Evolutionary conservation across 2,329 filamentous ascomycete genomes (phyloP), one percentile per base, ranked within the genome.

Genomic region (Neofusicoccum laricinum): DNA sequence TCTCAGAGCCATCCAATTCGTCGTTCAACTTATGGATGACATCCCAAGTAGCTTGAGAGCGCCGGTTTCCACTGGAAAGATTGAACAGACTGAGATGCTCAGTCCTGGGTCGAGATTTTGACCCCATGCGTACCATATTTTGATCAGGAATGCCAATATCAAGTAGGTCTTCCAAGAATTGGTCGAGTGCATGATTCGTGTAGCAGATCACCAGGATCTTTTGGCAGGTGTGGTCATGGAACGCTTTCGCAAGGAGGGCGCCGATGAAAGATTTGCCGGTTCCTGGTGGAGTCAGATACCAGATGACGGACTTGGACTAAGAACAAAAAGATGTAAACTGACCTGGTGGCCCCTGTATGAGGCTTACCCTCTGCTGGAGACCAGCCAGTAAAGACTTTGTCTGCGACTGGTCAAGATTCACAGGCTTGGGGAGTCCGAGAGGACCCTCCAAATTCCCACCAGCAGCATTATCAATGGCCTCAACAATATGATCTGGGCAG

Each of bases 181-280:
- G 76, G 49, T 78, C 76, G 0, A 77, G 68, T 2, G 76, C 76
- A 67, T 78, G 76, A 88, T 72, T 92, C 82, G 88, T 92, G 64
- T 86, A 92, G 30, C 85, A 87, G 1, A 90, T 73, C 0, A 93
- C 84, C 0, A 93, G 77, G 0, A 92, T 83, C 0, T 72, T 84
- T 32, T 84, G 77, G 0, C 68, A 19, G 0, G 84, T 86, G 4
- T 79, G 69, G 0, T 84, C 71, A 19, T 86, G 75, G 0, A 93
- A 70, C 0, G 80, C 73, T 61, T 87, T 87, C 0, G 85, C 83
- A 1, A 88, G 77, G 2, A 90, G 76, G 0, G 89, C 86, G 0
- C 90, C 90, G 2, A 91, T 83, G 66, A 91, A 91, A 0, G 89
- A 91, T 68, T 93, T 93, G 1, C 90, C 90, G 0, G 89, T 93